Evolutionary conservation across 352 stramenopile species (phyloP), one percentile per base, ranked within the genome.

Genomic region (Phytophthora vignae): DNA sequence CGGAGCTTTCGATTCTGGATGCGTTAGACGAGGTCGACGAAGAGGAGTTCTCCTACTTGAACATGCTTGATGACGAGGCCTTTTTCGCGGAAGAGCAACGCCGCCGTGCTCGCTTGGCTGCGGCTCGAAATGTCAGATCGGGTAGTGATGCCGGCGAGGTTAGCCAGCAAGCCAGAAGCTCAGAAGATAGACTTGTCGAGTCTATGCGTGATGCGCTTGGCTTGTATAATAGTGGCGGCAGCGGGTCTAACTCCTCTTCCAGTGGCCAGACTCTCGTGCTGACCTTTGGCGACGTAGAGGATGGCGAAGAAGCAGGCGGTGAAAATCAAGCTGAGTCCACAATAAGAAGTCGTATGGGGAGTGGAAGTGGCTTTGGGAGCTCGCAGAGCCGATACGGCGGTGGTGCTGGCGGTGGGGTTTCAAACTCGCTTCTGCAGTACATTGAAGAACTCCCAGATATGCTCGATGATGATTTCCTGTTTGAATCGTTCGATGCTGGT

Each of bases 1-100:
- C 79, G 2, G 90, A 94, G 50, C 65, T 91, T 52, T 88, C 84
- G 9, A 80, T 85, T 21, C 66, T 91, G n/a, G 88, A 95, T 73
- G 88, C 81, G 9, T 73, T 91, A 22, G 88, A 95, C 55, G 88
- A 95, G 71, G 86, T 92, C 12, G 86, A 95, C 50, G 88, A 95
- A 78, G 85, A 95, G 14, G 86, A 95, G 38, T 95, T 92, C 56
- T 95, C 85, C 19, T 94, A 94, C 60, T 62, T 91, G n/a, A 86
- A 83, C 53, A 79, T 94, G 58, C 55, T 95, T 4, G 84, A 94
- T 14, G 87, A 94, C 29, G 90, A 96, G 57, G 68, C 71, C 5
- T 58, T 78, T 14, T 90, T 88, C 63, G 56, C 73, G 0, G 83
- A 91, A 46, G 85, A 92, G 55, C 84, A 90, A 66, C 78, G 59